Base-by-base conservation (phyloP, 139 green algal genomes). In the Chlorella sp. region DNA sequence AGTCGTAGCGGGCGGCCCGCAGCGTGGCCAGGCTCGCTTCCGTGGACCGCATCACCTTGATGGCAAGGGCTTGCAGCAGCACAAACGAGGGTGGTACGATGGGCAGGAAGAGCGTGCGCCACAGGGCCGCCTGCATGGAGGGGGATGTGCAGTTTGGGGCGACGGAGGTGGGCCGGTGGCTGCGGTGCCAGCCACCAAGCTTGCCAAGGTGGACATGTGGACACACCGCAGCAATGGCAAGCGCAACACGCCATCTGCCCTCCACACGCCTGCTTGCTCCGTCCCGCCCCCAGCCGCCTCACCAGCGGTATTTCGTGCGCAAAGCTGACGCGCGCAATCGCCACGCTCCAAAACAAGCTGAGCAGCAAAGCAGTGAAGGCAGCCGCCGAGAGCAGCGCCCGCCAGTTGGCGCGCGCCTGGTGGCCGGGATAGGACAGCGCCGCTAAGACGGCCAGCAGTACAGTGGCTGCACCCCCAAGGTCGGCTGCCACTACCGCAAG, bases 71-170 rank as follows among this genome's bases (percentile, higher is more conserved):
- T 20, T 46, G 69, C 13, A 76, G n/a, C 16, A 40, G 20, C 3
- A 84, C 56, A 36, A 72, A 87, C 8, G 68, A 11, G 2, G 62
- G n/a, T 3, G 87, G 87, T n/a, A 70, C 70, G 17, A 82, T 16
- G 4, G 83, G 87, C 68, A 84, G 65, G 83, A 83, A 90, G 22
- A 87, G 46, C 28, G 83, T 24, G 19, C 83, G 64, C 76, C 84
- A 81, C 7, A 84, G 4, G 9, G 9, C 69, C 1, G 1, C 19
- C 74, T 84, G 72, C 73, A 70, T 11, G 11, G 3, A 54, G 46
- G 7, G 7, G 46, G 11, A 11, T 17, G n/a, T n/a, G n/a, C n/a
- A n/a, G n/a, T n/a, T n/a, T n/a, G n/a, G n/a, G n/a, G n/a, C n/a
- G n/a, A n/a, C n/a, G n/a, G n/a, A n/a, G n/a, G n/a, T n/a, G n/a